These are phyloP conservation scores for Avena atlantica DNA, from an alignment of 176 grass and related monocot species.

Conservation along the genomic window DNA sequence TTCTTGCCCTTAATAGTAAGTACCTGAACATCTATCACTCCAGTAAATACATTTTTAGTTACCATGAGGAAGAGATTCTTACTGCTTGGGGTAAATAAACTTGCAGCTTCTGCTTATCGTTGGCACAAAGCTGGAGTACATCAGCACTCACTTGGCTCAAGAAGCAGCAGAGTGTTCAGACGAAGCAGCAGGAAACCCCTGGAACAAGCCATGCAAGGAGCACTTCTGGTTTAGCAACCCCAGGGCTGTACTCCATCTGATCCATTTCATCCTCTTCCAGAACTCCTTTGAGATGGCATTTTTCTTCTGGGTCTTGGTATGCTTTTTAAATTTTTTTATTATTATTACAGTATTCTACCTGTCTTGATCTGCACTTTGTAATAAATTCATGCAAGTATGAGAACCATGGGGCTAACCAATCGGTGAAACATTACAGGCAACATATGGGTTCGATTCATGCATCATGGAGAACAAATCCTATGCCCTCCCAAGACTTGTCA, in stretches of 20 bases:
- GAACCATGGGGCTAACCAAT: background rate
- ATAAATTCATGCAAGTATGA: background rate
- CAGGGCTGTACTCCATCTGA: slow-evolving; percentile 50
- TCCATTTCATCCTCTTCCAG: slow-evolving; percentile 72
- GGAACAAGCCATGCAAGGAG: slow-evolving; percentile 49
- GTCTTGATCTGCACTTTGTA: background rate
- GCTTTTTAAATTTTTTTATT: background rate
- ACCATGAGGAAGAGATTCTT: slow-evolving; percentile 9
- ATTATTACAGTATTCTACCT: background rate
- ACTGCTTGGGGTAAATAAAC: slow-evolving; percentile 5
- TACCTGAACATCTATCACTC: background rate
- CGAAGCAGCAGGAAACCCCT: background rate
- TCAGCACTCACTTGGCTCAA: slow-evolving; percentile 57
- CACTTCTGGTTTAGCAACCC: slow-evolving; percentile 61
- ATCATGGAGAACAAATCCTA: slow-evolving; percentile 67
- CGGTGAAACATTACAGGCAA: slow-evolving; percentile 41
- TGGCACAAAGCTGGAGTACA: slow-evolving; percentile 66
- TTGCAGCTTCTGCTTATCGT: slow-evolving; percentile 61
- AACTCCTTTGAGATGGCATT: slow-evolving; percentile 67
- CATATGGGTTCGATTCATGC: slow-evolving; percentile 74
- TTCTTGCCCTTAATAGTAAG: slow-evolving; percentile 83
- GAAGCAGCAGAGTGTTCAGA: background rate
- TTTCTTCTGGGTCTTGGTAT: slow-evolving; percentile 72
- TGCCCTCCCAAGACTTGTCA: slow-evolving; percentile 58
- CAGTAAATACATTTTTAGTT: background rate